These are phyloP conservation scores for Hypoxylon sp. DNA, from an alignment of 2,329 filamentous ascomycete genomes.

Conservation along the genomic window DNA sequence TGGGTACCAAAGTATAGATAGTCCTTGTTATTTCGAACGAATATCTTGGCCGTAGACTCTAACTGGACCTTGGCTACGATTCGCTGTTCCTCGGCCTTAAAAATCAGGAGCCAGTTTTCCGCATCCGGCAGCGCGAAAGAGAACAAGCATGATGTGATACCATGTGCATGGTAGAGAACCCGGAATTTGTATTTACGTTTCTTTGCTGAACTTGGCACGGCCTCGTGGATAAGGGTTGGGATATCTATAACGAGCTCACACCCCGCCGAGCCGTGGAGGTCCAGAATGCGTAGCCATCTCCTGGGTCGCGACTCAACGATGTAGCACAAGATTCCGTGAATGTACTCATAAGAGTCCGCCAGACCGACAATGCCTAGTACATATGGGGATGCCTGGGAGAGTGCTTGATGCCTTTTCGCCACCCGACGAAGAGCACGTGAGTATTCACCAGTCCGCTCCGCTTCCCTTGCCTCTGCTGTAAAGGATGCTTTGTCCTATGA, in stretches of 20 bases:
- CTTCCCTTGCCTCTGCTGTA: constrained; percentile 51
- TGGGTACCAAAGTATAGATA: constrained; percentile 76
- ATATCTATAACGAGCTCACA: constrained; percentile 69
- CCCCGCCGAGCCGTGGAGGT: constrained; percentile 63
- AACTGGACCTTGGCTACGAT: constrained; percentile 58
- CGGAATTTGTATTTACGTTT: constrained; percentile 60
- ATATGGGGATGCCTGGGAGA: constrained; percentile 72
- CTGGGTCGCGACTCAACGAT: constrained; percentile 57
- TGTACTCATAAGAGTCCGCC: constrained; percentile 71
- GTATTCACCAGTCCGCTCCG: constrained; percentile 53
- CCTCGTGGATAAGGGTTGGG: constrained; percentile 54
- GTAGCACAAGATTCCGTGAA: constrained; percentile 74
- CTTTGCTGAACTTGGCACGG: constrained; percentile 52
- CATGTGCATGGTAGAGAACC: constrained; percentile 67
- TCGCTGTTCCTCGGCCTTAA: constrained; percentile 55
- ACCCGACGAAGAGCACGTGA: constrained; percentile 68
- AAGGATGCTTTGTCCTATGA: constrained; percentile 51
- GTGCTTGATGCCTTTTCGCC: constrained; percentile 69
- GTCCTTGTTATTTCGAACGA: constrained; percentile 72
- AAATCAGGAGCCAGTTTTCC: constrained; percentile 65
- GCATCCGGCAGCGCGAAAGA: constrained; percentile 55
- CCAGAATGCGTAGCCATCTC: constrained; percentile 65
- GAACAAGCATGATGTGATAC: constrained; percentile 69
- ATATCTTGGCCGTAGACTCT: constrained; percentile 66
- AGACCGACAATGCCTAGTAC: constrained; percentile 69